Conservation (phyloP, 2,329 filamentous ascomycete genomes). For the Amylocarpus encephaloides region DNA sequence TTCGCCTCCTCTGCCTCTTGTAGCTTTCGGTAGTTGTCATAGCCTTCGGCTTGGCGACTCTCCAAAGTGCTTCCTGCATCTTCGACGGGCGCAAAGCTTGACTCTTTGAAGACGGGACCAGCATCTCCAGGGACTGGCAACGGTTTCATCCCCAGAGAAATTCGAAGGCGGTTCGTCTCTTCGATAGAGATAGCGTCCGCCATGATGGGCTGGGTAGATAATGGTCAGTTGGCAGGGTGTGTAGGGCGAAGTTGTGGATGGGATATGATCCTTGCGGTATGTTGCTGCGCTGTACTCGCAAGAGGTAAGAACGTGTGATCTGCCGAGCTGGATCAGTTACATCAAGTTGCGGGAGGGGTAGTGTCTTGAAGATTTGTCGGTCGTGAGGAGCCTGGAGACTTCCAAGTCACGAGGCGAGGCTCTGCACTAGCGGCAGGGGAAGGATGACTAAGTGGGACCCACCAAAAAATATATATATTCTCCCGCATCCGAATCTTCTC, state of each 20-base stretch:
- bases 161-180: constrained; percentile 87
- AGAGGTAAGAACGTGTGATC: too few relatives aligned
- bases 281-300: too few relatives aligned
- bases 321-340: background rate
- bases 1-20: constrained; percentile 70
- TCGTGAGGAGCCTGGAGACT: background rate
- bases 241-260: background rate
- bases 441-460: background rate
- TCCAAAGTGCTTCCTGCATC: constrained; percentile 80
- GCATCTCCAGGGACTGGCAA: constrained; percentile 71
- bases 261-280: background rate
- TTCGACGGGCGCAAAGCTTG: constrained; percentile 40
- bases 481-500: constrained; percentile 32
- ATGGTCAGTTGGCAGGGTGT: background rate
- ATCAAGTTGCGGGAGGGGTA: background rate
- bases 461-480: constrained; percentile 19
- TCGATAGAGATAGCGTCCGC: constrained; percentile 70
- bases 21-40: constrained; percentile 63
- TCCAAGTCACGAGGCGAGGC: background rate
- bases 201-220: constrained; percentile 21
- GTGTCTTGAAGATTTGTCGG: background rate
- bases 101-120: constrained; percentile 51
- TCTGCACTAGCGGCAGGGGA: background rate
- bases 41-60: constrained; percentile 64
- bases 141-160: constrained; percentile 83